Percentiles rank a stretch among this genome's conserved stretches.
Evolutionary conservation across 306 rosid species (phyloP).

Genomic region (Senna siamea): DNA sequence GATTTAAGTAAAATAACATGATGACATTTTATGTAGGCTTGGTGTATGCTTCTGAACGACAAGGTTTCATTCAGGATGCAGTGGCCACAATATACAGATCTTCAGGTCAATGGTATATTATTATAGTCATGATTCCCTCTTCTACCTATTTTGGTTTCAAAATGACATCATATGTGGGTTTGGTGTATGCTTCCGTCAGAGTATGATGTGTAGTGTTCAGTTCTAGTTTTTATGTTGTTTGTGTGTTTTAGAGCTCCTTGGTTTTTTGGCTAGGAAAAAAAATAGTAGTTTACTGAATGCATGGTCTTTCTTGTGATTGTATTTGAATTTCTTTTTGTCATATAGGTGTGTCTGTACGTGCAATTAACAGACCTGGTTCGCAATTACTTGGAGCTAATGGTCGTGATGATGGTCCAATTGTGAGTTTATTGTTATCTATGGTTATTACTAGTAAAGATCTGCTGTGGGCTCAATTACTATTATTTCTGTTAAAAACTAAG

Average conservation of each 20-base stretch:
- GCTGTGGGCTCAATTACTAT: background rate
- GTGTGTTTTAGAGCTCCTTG: constrained; percentile 12
- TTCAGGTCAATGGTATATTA: constrained; percentile 83
- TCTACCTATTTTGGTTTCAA: background rate
- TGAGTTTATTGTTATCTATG: constrained; percentile 52
- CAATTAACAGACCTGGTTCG: constrained; percentile 85
- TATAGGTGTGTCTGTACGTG: constrained; percentile 82
- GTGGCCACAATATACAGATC: constrained; percentile 92
- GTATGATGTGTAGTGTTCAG: background rate
- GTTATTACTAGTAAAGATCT: background rate
- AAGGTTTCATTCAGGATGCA: constrained; percentile 98
- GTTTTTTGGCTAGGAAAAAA: background rate
- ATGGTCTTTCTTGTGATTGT: constrained; percentile 18
- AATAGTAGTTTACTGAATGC: background rate
- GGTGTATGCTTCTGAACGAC: constrained; percentile 98
- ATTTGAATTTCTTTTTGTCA: background rate
- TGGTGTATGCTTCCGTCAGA: background rate
- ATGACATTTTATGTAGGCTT: constrained; percentile 54
- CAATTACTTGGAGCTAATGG: constrained; percentile 95
- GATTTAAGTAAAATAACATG: constrained; percentile 33
- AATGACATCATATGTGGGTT: background rate
- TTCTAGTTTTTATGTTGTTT: constrained; percentile 20
- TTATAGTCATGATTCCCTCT: background rate
- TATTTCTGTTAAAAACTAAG: background rate
- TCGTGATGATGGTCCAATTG: constrained; percentile 97